Conservation (phyloP, 1,139 yeast species). For the Magnusiomyces suaveolens region DNA sequence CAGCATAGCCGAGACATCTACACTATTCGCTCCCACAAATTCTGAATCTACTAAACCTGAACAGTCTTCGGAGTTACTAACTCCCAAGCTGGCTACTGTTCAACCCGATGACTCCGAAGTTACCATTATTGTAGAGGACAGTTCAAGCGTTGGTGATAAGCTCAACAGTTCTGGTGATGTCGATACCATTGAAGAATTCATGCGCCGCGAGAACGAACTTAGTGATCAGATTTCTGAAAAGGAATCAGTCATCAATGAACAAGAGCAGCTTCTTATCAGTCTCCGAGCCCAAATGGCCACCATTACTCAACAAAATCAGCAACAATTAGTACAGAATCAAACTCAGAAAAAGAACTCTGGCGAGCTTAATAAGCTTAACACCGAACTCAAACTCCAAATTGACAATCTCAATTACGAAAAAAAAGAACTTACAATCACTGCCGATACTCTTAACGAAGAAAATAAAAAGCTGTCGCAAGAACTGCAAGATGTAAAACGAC, state of each 20-base stretch:
- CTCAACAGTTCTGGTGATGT: conserved; percentile 1
- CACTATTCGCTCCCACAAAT: too few relatives aligned
- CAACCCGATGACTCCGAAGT: background rate
- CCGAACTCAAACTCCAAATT: conserved; percentile 21
- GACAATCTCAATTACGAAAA: conserved; percentile 28
- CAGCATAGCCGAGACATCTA: background rate
- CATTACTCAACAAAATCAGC: background rate
- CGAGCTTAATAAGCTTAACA: conserved; percentile 6
- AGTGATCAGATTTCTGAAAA: conserved; percentile 31
- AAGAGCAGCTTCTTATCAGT: conserved; percentile 17
- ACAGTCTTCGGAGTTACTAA: background rate
- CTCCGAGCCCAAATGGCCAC: conserved; percentile 5
- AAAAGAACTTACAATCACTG: conserved; percentile 26
- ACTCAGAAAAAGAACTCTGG: conserved; percentile 3
- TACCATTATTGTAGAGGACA: too few relatives aligned
- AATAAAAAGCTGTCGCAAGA: conserved; percentile 23
- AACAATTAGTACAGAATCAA: background rate
- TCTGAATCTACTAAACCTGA: too few relatives aligned
- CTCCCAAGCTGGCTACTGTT: background rate
- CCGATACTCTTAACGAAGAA: conserved; percentile 25
- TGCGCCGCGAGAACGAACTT: conserved; percentile 30
- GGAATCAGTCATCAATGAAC: conserved; percentile 25
- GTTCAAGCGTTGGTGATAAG: too few relatives aligned
- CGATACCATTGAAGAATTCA: conserved; percentile 23
- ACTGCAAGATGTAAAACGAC: conserved; percentile 18